A percentile compares a stretch with the other conserved stretches of the same genome.
These are phyloP conservation scores for Hypoxylon rickii DNA, from an alignment of 495 filamentous ascomycete genomes.

Conservation along the genomic window DNA sequence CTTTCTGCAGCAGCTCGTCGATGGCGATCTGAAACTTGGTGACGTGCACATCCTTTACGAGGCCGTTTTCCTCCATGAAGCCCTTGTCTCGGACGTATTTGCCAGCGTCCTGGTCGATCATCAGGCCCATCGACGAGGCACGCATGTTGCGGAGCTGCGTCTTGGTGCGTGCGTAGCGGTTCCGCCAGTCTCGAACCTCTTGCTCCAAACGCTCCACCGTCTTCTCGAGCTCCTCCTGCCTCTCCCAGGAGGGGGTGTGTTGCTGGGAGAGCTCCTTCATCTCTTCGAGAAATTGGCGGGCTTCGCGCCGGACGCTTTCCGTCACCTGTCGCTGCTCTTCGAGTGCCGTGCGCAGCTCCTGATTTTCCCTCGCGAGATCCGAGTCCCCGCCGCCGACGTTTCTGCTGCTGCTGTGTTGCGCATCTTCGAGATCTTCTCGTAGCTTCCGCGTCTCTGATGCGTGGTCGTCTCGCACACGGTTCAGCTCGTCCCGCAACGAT, in stretches of 20 bases:
- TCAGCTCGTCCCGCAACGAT: constrained; percentile 76
- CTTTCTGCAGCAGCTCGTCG: constrained; percentile 84
- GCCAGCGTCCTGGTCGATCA: constrained; percentile 66
- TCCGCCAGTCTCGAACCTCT: constrained; percentile 86
- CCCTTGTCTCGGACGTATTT: constrained; percentile 69
- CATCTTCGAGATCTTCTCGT: constrained; percentile 65
- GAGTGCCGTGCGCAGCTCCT: constrained; percentile 70
- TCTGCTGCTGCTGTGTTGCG: constrained; percentile 32
- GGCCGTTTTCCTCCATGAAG: constrained; percentile 70
- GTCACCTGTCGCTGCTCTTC: constrained; percentile 81
- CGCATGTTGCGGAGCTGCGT: constrained; percentile 82
- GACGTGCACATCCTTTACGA: constrained; percentile 88
- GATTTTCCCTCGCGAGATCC: constrained; percentile 71
- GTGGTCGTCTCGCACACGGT: constrained; percentile 70
- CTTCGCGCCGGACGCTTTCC: constrained; percentile 84
- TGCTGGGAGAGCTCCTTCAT: constrained; percentile 86
- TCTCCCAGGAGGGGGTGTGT: constrained; percentile 76
- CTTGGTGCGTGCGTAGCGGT: constrained; percentile 83
- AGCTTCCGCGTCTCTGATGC: constrained; percentile 65
- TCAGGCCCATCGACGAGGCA: constrained; percentile 74
- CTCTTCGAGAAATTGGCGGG: constrained; percentile 80
- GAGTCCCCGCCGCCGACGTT: constrained; percentile 48
- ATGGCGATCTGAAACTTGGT: constrained; percentile 95
- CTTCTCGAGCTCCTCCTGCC: constrained; percentile 73
- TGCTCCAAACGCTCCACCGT: constrained; percentile 75